A percentile compares a stretch with the other conserved stretches of the same genome.
Conservation (phyloP, 2,329 filamentous ascomycete genomes). For the Magnaporthiopsis rhizophila region DNA sequence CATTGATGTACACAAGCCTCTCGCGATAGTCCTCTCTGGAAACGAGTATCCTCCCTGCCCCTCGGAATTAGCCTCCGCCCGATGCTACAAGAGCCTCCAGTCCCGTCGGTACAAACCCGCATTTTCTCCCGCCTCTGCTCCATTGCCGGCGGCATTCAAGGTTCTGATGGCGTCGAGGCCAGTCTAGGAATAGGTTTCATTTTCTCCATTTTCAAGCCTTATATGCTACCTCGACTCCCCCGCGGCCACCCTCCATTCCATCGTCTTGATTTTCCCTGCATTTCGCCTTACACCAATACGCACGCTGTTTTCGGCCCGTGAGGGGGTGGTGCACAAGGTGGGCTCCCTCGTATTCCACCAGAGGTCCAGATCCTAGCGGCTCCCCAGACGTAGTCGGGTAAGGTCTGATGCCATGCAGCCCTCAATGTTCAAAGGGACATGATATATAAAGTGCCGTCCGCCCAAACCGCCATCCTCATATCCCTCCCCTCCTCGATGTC, state of each 20-base stretch:
- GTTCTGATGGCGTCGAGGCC: not conserved
- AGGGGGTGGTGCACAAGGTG: not conserved
- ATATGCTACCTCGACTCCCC: not conserved
- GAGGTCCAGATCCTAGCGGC: not conserved
- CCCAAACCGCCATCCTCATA: not conserved
- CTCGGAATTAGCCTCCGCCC: not conserved
- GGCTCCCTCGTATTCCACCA: not conserved
- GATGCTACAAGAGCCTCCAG: not conserved
- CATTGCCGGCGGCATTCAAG: not conserved
- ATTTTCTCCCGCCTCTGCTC: not conserved
- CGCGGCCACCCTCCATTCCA: too few relatives aligned
- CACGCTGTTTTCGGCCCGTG: not conserved
- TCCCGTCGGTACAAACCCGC: not conserved
- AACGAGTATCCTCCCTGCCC: not conserved
- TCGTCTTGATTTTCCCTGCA: not conserved
- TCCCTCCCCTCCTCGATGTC: slow-evolving; percentile 18
- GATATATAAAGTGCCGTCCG: not conserved
- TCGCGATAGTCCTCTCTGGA: not conserved
- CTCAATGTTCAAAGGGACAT: not conserved
- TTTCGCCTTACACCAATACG: not conserved
- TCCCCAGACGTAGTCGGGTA: not conserved
- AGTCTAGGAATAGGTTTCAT: not conserved
- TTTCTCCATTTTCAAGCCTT: not conserved
- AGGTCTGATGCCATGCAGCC: not conserved
- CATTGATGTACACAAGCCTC: not conserved